phyloP scores from a whole-genome alignment of 495 filamentous ascomycete genomes.

The Hypoxylon crocopeplum region DNA sequence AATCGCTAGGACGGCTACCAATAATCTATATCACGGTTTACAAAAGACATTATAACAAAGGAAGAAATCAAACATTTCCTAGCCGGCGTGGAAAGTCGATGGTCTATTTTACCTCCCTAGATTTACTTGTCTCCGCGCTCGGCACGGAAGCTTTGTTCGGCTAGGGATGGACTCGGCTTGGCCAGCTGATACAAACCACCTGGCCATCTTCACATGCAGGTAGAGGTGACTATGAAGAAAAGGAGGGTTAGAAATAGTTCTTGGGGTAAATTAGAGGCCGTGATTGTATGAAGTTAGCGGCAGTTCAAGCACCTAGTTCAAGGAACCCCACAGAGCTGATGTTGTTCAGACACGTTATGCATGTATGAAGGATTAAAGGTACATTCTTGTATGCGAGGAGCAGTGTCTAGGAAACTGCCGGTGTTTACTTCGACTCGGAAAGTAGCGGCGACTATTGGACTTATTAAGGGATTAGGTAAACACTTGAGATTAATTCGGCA shows the following conservation, averaged over 20 bases:
- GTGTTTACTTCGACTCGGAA: conserved; percentile 17
- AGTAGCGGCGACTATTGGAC: conserved; percentile 8
- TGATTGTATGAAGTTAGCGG: background rate
- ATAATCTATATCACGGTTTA: conserved; percentile 6
- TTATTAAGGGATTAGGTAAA: conserved; percentile 10
- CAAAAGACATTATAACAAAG: conserved; percentile 2
- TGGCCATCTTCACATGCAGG: background rate
- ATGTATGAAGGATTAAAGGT: too few relatives aligned
- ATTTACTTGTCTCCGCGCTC: conserved; percentile 30
- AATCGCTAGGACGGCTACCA: background rate
- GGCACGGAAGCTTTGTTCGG: conserved; percentile 37
- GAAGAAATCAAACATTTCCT: background rate
- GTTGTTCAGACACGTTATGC: too few relatives aligned
- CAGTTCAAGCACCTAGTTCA: too few relatives aligned
- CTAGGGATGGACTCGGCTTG: conserved; percentile 26
- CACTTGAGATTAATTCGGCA: conserved; percentile 1
- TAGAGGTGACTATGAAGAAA: background rate
- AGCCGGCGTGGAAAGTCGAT: background rate
- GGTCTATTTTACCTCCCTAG: background rate
- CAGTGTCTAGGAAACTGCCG: conserved; percentile 4
- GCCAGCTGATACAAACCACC: background rate
- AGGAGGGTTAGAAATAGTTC: background rate
- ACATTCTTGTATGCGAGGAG: background rate
- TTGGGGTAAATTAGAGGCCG: conserved; percentile 29
- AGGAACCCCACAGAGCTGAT: too few relatives aligned